Base-by-base conservation (phyloP, 176 grass and related monocot species). In the Juncus inflexus region DNA sequence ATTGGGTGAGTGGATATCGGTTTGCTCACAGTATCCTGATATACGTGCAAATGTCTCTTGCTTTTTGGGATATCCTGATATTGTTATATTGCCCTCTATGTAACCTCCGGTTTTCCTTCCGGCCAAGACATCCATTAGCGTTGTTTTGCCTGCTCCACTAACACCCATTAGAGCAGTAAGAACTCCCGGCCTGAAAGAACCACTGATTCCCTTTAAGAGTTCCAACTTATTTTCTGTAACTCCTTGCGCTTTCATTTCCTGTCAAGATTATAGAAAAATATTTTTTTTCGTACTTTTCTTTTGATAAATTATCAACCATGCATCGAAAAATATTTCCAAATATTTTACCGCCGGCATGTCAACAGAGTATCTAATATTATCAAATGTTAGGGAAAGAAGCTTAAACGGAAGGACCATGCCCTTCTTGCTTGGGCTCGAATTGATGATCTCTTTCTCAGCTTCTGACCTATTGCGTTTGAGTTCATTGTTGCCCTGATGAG, bases 401-500 rank as follows among this genome's bases (percentile, higher is more conserved):
- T 5, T 71, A 75, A 86, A 82, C 50, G 70, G 79, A 45, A 86
- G 67, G 65, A 74, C 80, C 88, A 99, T 99, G 11, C 94, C 94
- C 76, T 76, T 92, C 49, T 78, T 76, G 12, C 59, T 51, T 13
- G 15, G 40, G 9, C 76, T 40, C 68, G 65, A 70, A 41, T 15
- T 54, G 37, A 43, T 70, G 37, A 16, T 58, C 43, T 9, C 6
- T 47, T 47, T 47, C 39, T 3, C 13, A 6, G 13, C 52, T 56
- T 56, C 51, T 4, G 39, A 58, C 16, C 55, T 41, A 56, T 76
- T 52, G 58, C 60, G 55, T 3, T 52, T 12, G 4, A 8, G 12
- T 2, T 6, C 13, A 68, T 43, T 42, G 8, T 40, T 42, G 38
- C 19, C 4, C 38, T 0, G 14, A 11, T 52, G 56, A 67, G 76